A percentile compares a stretch with the other conserved stretches of the same genome.
Conservation (phyloP, 2,329 filamentous ascomycete species). For the Pseudocercospora crystallina region DNA sequence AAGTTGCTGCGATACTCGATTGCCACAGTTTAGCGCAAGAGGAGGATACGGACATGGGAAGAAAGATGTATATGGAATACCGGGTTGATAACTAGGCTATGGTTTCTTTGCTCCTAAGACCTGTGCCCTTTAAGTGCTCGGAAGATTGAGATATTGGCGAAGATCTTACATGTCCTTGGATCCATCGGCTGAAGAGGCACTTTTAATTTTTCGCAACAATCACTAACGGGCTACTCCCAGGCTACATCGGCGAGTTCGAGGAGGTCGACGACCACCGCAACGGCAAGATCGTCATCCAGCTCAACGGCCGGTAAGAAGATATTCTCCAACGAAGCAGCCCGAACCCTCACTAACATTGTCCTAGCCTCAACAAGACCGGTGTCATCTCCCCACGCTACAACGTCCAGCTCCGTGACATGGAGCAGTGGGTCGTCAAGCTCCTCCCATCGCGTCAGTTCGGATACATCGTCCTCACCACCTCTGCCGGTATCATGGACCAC, state of each 20-base stretch:
- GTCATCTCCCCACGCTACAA: slow-evolving; percentile 99
- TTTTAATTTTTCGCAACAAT: slow-evolving; percentile 95
- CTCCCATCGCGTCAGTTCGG: slow-evolving; percentile 99
- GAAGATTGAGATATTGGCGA: slow-evolving; percentile 78
- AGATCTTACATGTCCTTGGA: slow-evolving; percentile 98
- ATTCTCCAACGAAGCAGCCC: no score
- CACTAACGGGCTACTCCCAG: slow-evolving; percentile 61
- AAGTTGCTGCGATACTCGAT: slow-evolving; percentile 50
- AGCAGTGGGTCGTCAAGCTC: slow-evolving; percentile 99
- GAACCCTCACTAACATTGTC: slow-evolving; percentile 14
- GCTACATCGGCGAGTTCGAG: slow-evolving; percentile 99
- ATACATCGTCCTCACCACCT: slow-evolving; percentile 98
- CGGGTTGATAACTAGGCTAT: slow-evolving; percentile 99
- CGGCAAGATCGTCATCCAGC: slow-evolving; percentile 99
- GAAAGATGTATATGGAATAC: slow-evolving; percentile 37
- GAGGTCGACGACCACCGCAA: slow-evolving; percentile 99
- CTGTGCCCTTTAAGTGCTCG: slow-evolving; percentile 99
- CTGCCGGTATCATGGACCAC: slow-evolving; percentile 99
- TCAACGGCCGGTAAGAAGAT: slow-evolving; percentile 81
- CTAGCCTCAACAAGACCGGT: slow-evolving; percentile 91
- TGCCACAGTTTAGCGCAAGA: slow-evolving; percentile 24
- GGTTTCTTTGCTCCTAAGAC: slow-evolving; percentile 78
- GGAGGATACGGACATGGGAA: slow-evolving; percentile 8
- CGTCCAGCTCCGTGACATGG: slow-evolving; percentile 93
- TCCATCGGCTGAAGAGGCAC: slow-evolving; percentile 70